Percentiles rank a stretch among this genome's conserved stretches.
phyloP scores from a whole-genome alignment of 495 filamentous ascomycete genomes.

The Podospora sp. region DNA sequence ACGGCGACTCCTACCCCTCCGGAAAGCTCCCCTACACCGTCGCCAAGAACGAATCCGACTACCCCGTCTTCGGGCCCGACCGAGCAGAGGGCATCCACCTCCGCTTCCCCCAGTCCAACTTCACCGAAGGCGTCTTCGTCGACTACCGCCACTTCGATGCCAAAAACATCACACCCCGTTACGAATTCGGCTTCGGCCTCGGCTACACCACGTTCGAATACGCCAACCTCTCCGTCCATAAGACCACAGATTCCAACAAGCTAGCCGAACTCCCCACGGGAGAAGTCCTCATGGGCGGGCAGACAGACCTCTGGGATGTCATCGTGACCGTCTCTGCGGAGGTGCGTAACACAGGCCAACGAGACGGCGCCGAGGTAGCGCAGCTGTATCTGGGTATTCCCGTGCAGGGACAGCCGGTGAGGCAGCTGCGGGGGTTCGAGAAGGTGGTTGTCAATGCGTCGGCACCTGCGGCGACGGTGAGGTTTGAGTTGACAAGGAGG shows the following conservation, averaged over 20 bases:
- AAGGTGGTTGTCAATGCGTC: slow-evolving; percentile 57
- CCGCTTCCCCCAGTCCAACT: slow-evolving; percentile 61
- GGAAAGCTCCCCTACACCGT: slow-evolving; percentile 75
- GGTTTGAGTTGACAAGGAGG: slow-evolving; percentile 61
- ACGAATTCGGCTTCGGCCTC: slow-evolving; percentile 73
- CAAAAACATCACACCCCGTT: slow-evolving; percentile 64
- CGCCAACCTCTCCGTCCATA: slow-evolving; percentile 43
- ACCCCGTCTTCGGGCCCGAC: slow-evolving; percentile 47
- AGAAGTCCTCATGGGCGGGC: slow-evolving; percentile 57
- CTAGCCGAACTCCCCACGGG: slow-evolving; percentile 42
- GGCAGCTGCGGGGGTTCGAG: slow-evolving; percentile 67
- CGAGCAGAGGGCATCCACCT: slow-evolving; percentile 37
- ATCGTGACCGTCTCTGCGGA: slow-evolving; percentile 54
- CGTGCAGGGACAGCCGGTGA: slow-evolving; percentile 44
- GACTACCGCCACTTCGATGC: slow-evolving; percentile 71
- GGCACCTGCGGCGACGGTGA: slow-evolving; percentile 43
- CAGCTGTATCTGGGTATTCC: slow-evolving; percentile 68
- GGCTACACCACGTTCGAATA: slow-evolving; percentile 68
- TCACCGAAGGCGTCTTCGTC: slow-evolving; percentile 65
- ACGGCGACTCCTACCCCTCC: slow-evolving; percentile 60
- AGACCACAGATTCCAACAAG: slow-evolving; percentile 21
- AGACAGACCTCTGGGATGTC: slow-evolving; percentile 59
- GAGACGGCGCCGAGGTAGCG: slow-evolving; percentile 57
- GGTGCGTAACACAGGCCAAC: slow-evolving; percentile 59
- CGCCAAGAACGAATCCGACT: slow-evolving; percentile 64